Evolutionary conservation across 208 protist species (phyloP).

Genomic region (Leishmania tarentolae): DNA sequence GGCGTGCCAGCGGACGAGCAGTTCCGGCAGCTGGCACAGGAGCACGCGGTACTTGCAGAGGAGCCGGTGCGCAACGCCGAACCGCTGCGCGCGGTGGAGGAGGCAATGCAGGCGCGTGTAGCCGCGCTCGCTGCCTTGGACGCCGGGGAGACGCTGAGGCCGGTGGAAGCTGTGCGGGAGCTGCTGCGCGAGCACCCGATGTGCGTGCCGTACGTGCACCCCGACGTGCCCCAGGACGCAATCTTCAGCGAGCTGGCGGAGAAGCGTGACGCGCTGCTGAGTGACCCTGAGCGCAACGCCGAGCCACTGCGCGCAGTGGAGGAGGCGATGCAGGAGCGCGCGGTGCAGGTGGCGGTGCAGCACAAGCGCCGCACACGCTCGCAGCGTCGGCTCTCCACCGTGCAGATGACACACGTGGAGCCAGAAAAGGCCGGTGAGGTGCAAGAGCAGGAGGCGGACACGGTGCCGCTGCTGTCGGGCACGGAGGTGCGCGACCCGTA

Average conservation of each 20-base stretch:
- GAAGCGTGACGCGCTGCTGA: conserved; percentile 21
- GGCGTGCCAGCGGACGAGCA: conserved; percentile 33
- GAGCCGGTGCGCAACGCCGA: conserved; percentile 4
- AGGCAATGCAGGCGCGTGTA: conserved; percentile 17
- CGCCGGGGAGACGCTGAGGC: conserved; percentile 15
- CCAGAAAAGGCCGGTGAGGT: conserved; percentile 4
- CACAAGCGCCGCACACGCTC: too few species aligned
- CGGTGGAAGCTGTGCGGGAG: too few species aligned
- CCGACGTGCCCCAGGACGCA: conserved; percentile 41
- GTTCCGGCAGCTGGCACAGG: conserved; percentile 19
- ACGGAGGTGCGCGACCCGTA: too few species aligned
- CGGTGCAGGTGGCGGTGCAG: neutral
- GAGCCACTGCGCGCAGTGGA: conserved; percentile 24
- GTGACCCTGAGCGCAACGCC: conserved; percentile 19
- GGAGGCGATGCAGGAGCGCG: conserved; percentile 28
- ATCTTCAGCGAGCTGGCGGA: conserved; percentile 34
- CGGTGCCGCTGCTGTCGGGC: conserved; percentile 20
- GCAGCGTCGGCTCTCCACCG: too few species aligned
- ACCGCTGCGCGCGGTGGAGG: conserved; percentile 18
- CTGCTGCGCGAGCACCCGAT: conserved; percentile 41
- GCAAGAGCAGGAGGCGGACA: conserved; percentile 10
- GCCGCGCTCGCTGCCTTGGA: too few species aligned
- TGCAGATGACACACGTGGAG: conserved; percentile 30
- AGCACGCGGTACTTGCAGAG: conserved; percentile 11
- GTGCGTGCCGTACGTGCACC: conserved; percentile 35